These are phyloP conservation scores for Apostasia ramifera DNA, from an alignment of 106 monocot species.

Conservation along the genomic window DNA sequence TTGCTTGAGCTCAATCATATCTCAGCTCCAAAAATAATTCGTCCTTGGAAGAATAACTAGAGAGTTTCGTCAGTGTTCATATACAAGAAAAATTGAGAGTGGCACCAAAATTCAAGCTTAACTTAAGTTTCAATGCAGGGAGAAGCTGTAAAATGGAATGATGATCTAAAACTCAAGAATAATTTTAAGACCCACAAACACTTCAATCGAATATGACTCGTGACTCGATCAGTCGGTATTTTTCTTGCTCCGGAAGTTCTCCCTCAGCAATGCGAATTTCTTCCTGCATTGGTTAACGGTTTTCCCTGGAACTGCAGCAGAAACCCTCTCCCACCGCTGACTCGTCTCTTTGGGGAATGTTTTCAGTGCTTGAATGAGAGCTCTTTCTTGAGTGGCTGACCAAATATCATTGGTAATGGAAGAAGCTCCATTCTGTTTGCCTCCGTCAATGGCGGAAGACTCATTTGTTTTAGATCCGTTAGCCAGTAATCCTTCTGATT, in stretches of 20 bases:
- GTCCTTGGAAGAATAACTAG: too few relatives aligned
- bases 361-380: constrained; percentile 85
- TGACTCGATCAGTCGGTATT: constrained; percentile 17
- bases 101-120: too few relatives aligned
- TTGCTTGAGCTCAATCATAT: too few relatives aligned
- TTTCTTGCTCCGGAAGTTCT: constrained; percentile 83
- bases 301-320: constrained; percentile 75
- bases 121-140: too few relatives aligned
- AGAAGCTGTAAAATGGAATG: too few relatives aligned
- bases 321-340: constrained; percentile 87
- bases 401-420: constrained; percentile 48
- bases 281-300: constrained; percentile 83
- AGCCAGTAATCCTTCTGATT: constrained; percentile 26
- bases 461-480: constrained; percentile 1
- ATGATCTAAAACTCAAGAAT: too few relatives aligned
- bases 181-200: too few relatives aligned
- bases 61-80: too few relatives aligned
- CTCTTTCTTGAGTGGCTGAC: constrained; percentile 61
- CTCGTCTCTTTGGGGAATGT: constrained; percentile 79
- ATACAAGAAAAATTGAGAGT: too few relatives aligned
- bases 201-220: too few relatives aligned
- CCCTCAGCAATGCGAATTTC: constrained; percentile 75
- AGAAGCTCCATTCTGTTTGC: constrained; percentile 22
- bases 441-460: background rate
- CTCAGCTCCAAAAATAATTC: too few relatives aligned